Base-by-base conservation (phyloP, 805 yeast genomes). In the Hanseniaspora mollemarum region DNA sequence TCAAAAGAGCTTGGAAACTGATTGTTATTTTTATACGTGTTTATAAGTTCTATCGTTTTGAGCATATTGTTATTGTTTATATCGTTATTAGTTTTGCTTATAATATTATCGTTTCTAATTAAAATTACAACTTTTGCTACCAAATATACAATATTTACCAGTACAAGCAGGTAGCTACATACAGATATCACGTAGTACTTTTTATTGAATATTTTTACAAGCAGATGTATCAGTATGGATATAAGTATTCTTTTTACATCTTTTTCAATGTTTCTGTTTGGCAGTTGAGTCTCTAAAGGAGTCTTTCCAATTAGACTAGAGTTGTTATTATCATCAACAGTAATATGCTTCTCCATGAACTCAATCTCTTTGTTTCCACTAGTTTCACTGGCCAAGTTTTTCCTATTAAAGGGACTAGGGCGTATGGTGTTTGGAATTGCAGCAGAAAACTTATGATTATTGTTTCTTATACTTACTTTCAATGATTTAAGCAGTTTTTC, bases 191-290 rank as follows among this genome's bases (percentile, higher is more conserved):
- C 12, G 22, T 13, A 13, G 19, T 37, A 21, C 22, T 22, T 37
- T 3, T 13, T 37, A 21, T 37, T 37, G 16, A 39, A 31, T 6
- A 48, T 6, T 15, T 32, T 48, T 2, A 40, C 9, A 4, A 48
- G 21, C 9, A 48, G 33, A 25, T 48, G 28, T 18, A 48, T 40
- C n/a, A 48, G 18, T 3, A 48, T 10, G 1, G 44, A 40, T 8
- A 40, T 33, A 6, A 48, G 8, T 13, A 48, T 33, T 25, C 51
- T 39, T 18, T 24, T 22, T 33, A 39, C 43, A 25, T 48, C 51
- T 24, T 48, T 48, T 29, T 41, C 40, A 18, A 48, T 33, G 19
- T 33, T 40, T 22, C 26, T 48, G 22, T 48, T 37, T 21, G 39
- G 39, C 19, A 36, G 9, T 8, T n/a, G 5, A 6, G 15, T 36